Conservation (phyloP, 2,329 filamentous ascomycete genomes). For the Penicillium aurantiogriseum region DNA sequence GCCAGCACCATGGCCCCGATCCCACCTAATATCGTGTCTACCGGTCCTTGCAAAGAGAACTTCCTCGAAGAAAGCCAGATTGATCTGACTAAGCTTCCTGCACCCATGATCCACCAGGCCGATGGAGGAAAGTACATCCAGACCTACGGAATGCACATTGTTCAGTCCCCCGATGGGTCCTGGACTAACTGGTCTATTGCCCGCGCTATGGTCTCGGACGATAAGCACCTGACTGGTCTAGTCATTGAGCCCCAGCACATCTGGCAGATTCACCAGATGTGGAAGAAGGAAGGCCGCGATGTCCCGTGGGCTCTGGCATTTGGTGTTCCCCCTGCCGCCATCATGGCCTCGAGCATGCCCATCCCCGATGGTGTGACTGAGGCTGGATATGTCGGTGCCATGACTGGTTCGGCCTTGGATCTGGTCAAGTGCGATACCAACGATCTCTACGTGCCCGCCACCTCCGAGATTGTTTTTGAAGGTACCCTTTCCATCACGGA, state of each 20-base stretch:
- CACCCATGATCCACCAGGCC: slow-evolving; percentile 44
- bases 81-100: slow-evolving; percentile 46
- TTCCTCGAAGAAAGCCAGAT: slow-evolving; percentile 40
- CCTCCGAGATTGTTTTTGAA: slow-evolving; percentile 53
- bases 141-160: slow-evolving; percentile 51
- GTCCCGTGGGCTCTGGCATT: slow-evolving; percentile 50
- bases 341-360: slow-evolving; percentile 51
- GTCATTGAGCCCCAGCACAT: slow-evolving; percentile 51
- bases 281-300: slow-evolving; percentile 47
- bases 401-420: slow-evolving; percentile 48
- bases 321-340: slow-evolving; percentile 52
- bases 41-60: slow-evolving; percentile 48
- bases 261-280: slow-evolving; percentile 48
- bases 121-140: slow-evolving; percentile 54
- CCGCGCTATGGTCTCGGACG: slow-evolving; percentile 49
- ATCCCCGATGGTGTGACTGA: slow-evolving; percentile 52
- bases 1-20: background rate
- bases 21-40: slow-evolving; percentile 25
- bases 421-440: slow-evolving; percentile 56
- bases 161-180: slow-evolving; percentile 46
- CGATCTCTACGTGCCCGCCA: slow-evolving; percentile 50
- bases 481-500: slow-evolving; percentile 49
- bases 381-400: slow-evolving; percentile 50
- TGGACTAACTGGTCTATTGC: slow-evolving; percentile 48
- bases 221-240: slow-evolving; percentile 42